Base-by-base conservation (phyloP, 2,329 filamentous ascomycete species). In the Ceratocystis cacaofunesta region DNA sequence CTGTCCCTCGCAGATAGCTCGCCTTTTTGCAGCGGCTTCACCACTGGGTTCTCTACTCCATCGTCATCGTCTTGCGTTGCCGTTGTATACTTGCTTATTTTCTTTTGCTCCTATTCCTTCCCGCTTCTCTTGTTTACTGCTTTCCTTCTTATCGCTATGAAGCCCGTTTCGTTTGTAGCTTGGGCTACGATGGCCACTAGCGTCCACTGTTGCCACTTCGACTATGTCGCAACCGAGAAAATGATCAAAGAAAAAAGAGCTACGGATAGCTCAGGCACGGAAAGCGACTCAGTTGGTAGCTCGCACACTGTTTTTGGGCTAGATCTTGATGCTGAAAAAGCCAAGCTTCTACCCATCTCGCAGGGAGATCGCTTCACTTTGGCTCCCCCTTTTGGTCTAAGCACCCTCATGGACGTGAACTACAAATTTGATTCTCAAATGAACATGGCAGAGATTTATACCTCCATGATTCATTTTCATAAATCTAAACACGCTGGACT, bases 361-460 rank as follows among this genome's bases (percentile, higher is more conserved):
- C 25, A 17, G 7, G 5, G 1, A 2, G 19, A 65, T 32, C 52
- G 63, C 28, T 65, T 41, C 15, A 17, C 22, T 0, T 3, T 17
- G n/a, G 22, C 64, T 28, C 67, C 67, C 0, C 75, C 75, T 2
- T 65, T 69, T n/a, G 75, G 75, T 28, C 65, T 75, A 4, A 72
- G 73, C 10, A 69, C 69, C 1, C 71, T 75, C 46, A 73, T 75
- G 25, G 3, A 50, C 72, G 74, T 66, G 71, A 71, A 36, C 74
- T 17, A 48, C 28, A 10, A 30, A 10, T 61, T 80, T 64, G 68
- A 72, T 52, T 76, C 74, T 63, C 76, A 80, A 69, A 74, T 81
- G 70, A 81, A 76, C 61, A 72, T 76, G 46, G 69, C 70, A 10
- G 79, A 81, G 69, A 73, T 81, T 63, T 72, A 73, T 57, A 77